Evolutionary conservation across 2,329 filamentous ascomycete species (phyloP).

Genomic region (Aspergillus japonicus): DNA sequence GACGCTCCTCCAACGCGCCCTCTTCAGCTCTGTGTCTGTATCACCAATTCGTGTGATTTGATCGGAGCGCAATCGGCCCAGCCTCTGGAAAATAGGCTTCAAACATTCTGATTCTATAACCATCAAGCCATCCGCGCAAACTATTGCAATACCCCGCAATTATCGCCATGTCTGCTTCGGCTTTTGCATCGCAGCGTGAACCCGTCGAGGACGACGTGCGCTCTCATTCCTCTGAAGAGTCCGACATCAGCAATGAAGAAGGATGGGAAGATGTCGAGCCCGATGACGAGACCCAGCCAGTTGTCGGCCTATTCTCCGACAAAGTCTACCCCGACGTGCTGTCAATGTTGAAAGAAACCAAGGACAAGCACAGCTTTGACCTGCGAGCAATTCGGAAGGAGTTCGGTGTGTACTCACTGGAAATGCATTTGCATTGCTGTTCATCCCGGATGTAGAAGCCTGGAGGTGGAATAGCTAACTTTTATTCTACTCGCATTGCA

Average conservation of each 20-base stretch:
- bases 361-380: constrained; percentile 65
- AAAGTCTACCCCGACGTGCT: constrained; percentile 62
- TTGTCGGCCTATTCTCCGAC: constrained; percentile 68
- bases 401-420: constrained; percentile 41
- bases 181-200: constrained; percentile 21
- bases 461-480: constrained; percentile 10
- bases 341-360: constrained; percentile 68
- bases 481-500: constrained; percentile 35
- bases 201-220: constrained; percentile 26
- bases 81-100: neutral
- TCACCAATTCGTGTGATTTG: neutral
- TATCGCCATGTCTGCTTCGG: constrained; percentile 30
- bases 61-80: neutral
- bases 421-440: neutral
- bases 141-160: constrained; percentile 5
- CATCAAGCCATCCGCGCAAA: neutral
- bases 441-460: too few species aligned
- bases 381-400: constrained; percentile 59
- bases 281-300: constrained; percentile 61
- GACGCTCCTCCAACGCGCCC: too few species aligned
- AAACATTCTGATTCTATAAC: neutral
- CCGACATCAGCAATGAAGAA: constrained; percentile 52
- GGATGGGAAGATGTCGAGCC: constrained; percentile 61
- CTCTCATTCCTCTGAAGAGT: constrained; percentile 39
- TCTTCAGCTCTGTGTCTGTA: neutral